phyloP scores from a whole-genome alignment of 2,329 filamentous ascomycete species.

The Botryotinia narcissicola region DNA sequence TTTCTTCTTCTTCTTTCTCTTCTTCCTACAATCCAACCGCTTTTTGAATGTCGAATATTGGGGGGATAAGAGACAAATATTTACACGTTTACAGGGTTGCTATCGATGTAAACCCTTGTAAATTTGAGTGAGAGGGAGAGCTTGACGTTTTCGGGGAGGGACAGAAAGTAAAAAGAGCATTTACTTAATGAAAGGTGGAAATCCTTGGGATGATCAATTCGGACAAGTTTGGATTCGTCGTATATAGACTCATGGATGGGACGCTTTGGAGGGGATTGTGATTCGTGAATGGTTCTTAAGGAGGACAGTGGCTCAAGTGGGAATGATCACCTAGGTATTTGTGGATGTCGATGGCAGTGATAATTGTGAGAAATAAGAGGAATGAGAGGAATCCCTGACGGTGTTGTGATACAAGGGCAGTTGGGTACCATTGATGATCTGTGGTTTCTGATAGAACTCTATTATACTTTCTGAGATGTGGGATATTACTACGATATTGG shows the following conservation, averaged over 20 bases:
- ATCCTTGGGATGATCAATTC: constrained; percentile 12
- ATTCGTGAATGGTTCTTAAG: not conserved
- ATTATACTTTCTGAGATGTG: constrained; percentile 11
- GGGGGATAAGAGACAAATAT: constrained; percentile 9
- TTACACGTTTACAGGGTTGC: not conserved
- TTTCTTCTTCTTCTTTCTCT: not conserved
- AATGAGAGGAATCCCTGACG: not conserved
- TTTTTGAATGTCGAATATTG: constrained; percentile 4
- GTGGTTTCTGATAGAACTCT: not conserved
- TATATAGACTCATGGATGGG: not conserved
- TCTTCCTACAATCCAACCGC: not conserved
- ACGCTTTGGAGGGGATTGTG: not conserved
- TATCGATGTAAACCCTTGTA: not conserved
- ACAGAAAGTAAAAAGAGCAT: not conserved
- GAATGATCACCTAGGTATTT: not conserved
- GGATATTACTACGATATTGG: constrained; percentile 1
- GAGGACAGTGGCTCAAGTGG: not conserved
- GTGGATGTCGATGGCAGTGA: constrained; percentile 9
- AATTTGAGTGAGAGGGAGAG: not conserved
- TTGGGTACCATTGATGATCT: not conserved
- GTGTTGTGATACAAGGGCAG: not conserved
- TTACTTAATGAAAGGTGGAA: constrained; percentile 4
- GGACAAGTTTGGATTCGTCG: not conserved
- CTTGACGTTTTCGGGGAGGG: not conserved
- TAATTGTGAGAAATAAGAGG: not conserved